Percentiles rank a stretch among this genome's conserved stretches.
phyloP scores from a whole-genome alignment of 805 yeast species.

The Wickerhamiella spandovensis region DNA sequence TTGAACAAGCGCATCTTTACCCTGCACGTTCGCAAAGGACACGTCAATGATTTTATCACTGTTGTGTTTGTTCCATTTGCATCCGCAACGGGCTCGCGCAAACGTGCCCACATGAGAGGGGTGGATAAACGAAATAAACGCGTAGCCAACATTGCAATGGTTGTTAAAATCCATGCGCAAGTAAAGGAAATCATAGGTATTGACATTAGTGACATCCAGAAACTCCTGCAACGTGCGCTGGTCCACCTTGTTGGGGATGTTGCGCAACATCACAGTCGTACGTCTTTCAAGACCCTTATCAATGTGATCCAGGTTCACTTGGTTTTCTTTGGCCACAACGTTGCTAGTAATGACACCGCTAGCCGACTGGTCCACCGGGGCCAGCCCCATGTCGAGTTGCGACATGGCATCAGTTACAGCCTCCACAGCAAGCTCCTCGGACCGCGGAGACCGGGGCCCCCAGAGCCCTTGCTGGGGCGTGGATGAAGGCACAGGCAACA shows the following conservation, averaged over 20 bases:
- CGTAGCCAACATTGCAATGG: slow-evolving; percentile 44
- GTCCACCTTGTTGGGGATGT: slow-evolving; percentile 39
- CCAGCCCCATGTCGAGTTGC: not conserved
- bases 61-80: slow-evolving; percentile 34
- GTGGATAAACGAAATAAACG: slow-evolving; percentile 36
- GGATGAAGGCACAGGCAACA: not conserved
- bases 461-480: not conserved
- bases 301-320: slow-evolving; percentile 31
- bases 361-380: not conserved
- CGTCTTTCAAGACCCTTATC: slow-evolving; percentile 31
- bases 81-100: slow-evolving; percentile 34
- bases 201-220: slow-evolving; percentile 32
- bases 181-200: slow-evolving; percentile 30
- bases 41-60: slow-evolving; percentile 40
- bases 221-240: slow-evolving; percentile 34
- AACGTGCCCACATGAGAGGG: slow-evolving; percentile 34
- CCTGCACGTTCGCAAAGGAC: slow-evolving; percentile 41
- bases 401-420: not conserved
- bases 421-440: not conserved
- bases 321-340: slow-evolving; percentile 24
- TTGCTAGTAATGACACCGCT: slow-evolving; percentile 15
- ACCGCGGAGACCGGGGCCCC: not conserved
- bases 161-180: slow-evolving; percentile 40
- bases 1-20: slow-evolving; percentile 31
- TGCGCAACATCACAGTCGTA: slow-evolving; percentile 39